Conservation (phyloP, 129 eudicot species). For the Heracleum sosnowskyi region DNA sequence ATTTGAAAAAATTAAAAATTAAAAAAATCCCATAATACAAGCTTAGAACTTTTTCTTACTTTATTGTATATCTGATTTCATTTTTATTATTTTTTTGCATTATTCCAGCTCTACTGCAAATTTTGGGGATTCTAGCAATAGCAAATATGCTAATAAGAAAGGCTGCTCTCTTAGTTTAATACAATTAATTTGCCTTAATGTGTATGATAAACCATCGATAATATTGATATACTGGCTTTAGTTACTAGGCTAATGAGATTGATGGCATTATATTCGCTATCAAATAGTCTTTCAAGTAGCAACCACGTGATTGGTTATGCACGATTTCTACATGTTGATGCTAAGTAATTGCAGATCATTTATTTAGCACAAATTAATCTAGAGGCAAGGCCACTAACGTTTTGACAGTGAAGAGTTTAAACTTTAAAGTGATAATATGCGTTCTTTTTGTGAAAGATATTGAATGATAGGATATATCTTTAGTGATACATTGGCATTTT, state of each 20-base stretch:
- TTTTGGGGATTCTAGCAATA: neutral
- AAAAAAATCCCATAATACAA: neutral
- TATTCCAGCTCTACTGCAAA: neutral
- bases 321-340: neutral
- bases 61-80: neutral
- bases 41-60: neutral
- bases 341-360: neutral
- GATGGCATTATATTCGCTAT: neutral
- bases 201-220: no score
- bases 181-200: no score
- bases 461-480: neutral
- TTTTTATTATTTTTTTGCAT: no score
- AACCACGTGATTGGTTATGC: neutral
- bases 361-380: neutral
- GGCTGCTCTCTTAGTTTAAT: neutral
- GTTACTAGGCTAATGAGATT: no score
- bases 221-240: no score
- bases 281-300: neutral
- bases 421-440: no score
- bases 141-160: neutral
- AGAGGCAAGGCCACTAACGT: neutral
- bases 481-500: no score
- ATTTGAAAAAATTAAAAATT: neutral
- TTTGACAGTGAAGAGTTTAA: neutral
- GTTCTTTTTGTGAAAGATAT: neutral